Evolutionary conservation across 495 filamentous ascomycete species (phyloP).

Genomic region (Mycothermus thermophilus): DNA sequence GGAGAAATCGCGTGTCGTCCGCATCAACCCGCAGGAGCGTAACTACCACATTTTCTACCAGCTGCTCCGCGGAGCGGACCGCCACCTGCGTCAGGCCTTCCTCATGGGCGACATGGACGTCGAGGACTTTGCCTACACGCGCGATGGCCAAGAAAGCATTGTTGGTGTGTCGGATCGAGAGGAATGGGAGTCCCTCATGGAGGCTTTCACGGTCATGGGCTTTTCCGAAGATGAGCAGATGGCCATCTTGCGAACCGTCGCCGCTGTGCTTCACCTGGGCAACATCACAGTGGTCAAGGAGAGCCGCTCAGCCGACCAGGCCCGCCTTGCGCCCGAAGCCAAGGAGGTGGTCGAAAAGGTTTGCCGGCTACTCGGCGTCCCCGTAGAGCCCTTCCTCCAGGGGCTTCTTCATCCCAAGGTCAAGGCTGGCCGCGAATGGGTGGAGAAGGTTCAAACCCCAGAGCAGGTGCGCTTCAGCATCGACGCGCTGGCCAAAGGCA

Average conservation of each 20-base stretch:
- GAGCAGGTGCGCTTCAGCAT: slow-evolving; percentile 86
- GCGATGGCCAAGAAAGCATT: slow-evolving; percentile 80
- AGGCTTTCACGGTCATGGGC: slow-evolving; percentile 90
- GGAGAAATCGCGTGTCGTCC: slow-evolving; percentile 92
- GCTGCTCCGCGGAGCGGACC: slow-evolving; percentile 70
- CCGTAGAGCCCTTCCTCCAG: slow-evolving; percentile 68
- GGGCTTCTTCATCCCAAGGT: slow-evolving; percentile 84
- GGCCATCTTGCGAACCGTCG: slow-evolving; percentile 72
- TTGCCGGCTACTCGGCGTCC: slow-evolving; percentile 74
- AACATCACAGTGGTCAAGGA: slow-evolving; percentile 84
- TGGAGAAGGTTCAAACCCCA: slow-evolving; percentile 92
- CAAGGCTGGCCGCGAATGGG: slow-evolving; percentile 93
- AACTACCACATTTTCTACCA: slow-evolving; percentile 99
- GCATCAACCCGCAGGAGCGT: slow-evolving; percentile 69
- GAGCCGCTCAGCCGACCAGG: slow-evolving; percentile 81
- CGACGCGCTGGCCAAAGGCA: slow-evolving; percentile 88
- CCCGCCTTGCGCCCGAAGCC: slow-evolving; percentile 60
- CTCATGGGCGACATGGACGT: slow-evolving; percentile 57
- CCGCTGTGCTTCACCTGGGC: slow-evolving; percentile 84
- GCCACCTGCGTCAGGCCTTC: slow-evolving; percentile 56
- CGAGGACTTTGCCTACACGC: slow-evolving; percentile 83
- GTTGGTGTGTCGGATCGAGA: slow-evolving; percentile 78
- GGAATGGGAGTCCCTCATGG: slow-evolving; percentile 80
- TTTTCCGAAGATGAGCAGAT: slow-evolving; percentile 78
- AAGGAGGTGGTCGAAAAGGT: slow-evolving; percentile 58